Conservation (phyloP, 805 yeast species). For the Metschnikowia sp. region DNA sequence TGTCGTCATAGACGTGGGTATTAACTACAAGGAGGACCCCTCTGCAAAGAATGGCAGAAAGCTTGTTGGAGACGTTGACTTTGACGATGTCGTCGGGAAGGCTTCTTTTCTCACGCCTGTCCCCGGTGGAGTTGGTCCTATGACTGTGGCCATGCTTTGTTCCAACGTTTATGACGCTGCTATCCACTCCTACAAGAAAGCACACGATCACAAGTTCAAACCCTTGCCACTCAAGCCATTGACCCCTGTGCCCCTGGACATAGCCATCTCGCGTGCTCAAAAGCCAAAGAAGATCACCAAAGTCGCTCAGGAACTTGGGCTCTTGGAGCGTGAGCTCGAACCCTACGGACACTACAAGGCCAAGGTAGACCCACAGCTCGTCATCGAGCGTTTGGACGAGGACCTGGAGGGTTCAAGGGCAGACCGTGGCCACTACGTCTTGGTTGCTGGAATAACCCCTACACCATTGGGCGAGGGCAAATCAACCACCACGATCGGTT, state of each 20-base stretch:
- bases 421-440: slow-evolving; percentile 78
- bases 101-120: slow-evolving; percentile 88
- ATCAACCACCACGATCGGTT: slow-evolving; percentile 92
- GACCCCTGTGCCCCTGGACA: slow-evolving; percentile 84
- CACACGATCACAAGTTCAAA: slow-evolving; percentile 45
- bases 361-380: slow-evolving; percentile 57
- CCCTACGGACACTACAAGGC: slow-evolving; percentile 88
- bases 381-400: slow-evolving; percentile 46
- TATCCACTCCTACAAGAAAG: slow-evolving; percentile 48
- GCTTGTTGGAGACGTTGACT: slow-evolving; percentile 95
- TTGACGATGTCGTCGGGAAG: slow-evolving; percentile 54
- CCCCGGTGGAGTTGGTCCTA: slow-evolving; percentile 99
- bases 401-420: slow-evolving; percentile 62
- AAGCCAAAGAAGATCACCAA: slow-evolving; percentile 75
- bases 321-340: slow-evolving; percentile 74
- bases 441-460: slow-evolving; percentile 97
- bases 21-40: slow-evolving; percentile 78
- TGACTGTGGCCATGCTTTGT: slow-evolving; percentile 96
- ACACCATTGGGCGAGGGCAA: slow-evolving; percentile 98
- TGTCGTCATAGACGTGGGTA: slow-evolving; percentile 92
- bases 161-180: slow-evolving; percentile 83
- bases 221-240: slow-evolving; percentile 52
- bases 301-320: slow-evolving; percentile 81
- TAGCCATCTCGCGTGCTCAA: slow-evolving; percentile 85
- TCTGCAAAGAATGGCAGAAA: slow-evolving; percentile 72